Evolutionary conservation across 805 yeast genomes (phyloP), one percentile per base, ranked within the genome.

Genomic region (Deakozyma indianensis): DNA sequence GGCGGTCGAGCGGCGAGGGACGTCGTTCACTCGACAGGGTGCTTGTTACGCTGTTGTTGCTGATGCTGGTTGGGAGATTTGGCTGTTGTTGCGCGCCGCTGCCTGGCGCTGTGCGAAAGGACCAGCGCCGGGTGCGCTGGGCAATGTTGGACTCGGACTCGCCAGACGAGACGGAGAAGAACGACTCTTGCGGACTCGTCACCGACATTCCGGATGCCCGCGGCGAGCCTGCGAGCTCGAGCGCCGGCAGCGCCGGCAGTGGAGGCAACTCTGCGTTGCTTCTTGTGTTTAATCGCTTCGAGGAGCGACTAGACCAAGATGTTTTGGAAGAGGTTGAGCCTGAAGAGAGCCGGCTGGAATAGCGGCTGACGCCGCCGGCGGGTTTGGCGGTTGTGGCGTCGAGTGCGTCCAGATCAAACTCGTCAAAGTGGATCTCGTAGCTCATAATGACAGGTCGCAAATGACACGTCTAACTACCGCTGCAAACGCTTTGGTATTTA

Each of bases 231-330:
- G n/a, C 22, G 40, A 24, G 21, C 15, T 45, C 45, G 38, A 46
- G 28, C n/a, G 45, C 24, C n/a, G 49, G 49, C 35, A 47, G 24
- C 15, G 49, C 41, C 16, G 49, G 49, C 45, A 47, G 45, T 14
- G 49, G 49, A 16, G 49, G 49, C 18, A 46, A 28, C 29, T 45
- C 45, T 3, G 48, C 45, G 15, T 41, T n/a, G n/a, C n/a, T n/a
- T 42, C 21, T 45, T 25, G 18, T 42, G 22, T 9, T n/a, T 9
- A 7, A n/a, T n/a, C 38, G 38, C 18, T 20, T 14, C 14, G 43
- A 4, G 32, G 32, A 18, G 46, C 43, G 28, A 35, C 20, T 38
- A 25, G 43, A 18, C 35, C 28, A 9, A 25, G 28, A 25, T 7
- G 28, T 14, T 14, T 14, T 25, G 7, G 28, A 25, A 9, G 28